Evolutionary conservation across 495 filamentous ascomycete genomes (phyloP).

Genomic region (Hypoxylon fragiforme): DNA sequence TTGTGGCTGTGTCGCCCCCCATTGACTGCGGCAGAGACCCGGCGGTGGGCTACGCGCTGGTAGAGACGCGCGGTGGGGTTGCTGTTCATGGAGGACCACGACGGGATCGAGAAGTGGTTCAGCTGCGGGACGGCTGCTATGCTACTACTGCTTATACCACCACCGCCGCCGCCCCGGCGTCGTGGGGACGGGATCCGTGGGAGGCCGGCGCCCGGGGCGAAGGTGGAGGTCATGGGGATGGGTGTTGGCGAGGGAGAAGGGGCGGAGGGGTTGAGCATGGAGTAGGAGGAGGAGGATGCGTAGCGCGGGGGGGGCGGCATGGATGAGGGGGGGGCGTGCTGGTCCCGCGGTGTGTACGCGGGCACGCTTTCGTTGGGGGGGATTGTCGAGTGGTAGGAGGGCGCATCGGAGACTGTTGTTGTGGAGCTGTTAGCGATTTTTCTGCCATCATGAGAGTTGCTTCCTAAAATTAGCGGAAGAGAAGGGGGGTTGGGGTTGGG

Average conservation of each 20-base stretch:
- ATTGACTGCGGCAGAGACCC: conserved; percentile 39
- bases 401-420: conserved; percentile 49
- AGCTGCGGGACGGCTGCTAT: conserved; percentile 42
- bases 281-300: conserved; percentile 9
- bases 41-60: conserved; percentile 52
- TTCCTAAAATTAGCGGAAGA: no score
- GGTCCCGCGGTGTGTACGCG: conserved; percentile 45
- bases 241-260: conserved; percentile 13
- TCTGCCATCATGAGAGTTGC: no score
- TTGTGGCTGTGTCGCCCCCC: conserved; percentile 27
- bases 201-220: conserved; percentile 38
- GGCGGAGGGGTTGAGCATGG: conserved; percentile 24
- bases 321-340: conserved; percentile 7
- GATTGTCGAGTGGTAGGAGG: conserved; percentile 50
- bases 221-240: conserved; percentile 32
- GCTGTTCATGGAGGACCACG: conserved; percentile 44
- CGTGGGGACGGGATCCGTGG: conserved; percentile 44
- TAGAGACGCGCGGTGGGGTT: conserved; percentile 55
- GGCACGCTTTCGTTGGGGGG: conserved; percentile 45
- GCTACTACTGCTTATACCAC: no score
- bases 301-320: conserved; percentile 17
- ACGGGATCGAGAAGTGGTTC: conserved; percentile 47
- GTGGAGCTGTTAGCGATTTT: conserved; percentile 7
- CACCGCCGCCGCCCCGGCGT: conserved; percentile 4
- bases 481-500: no score